Percentiles rank a stretch among this genome's conserved stretches.
phyloP scores from a whole-genome alignment of 768 basidiomycete species.

The Suillus fuscotomentosus region DNA sequence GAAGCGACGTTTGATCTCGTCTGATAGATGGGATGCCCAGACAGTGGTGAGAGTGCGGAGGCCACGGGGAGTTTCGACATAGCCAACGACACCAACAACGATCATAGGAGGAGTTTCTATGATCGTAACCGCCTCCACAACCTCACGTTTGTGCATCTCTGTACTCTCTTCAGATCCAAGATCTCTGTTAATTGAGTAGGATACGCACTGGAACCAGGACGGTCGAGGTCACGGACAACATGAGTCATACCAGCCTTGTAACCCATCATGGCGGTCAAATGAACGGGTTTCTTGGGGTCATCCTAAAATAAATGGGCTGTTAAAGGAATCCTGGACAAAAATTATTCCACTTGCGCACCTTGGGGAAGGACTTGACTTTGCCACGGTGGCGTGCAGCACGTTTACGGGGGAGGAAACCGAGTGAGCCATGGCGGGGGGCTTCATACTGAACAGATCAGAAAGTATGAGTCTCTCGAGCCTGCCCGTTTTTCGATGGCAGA shows the following conservation, averaged over 20 bases:
- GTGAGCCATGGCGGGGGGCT: slow-evolving; percentile 97
- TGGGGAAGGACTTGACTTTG: slow-evolving; percentile 99
- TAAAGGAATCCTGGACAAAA: slow-evolving; percentile 7
- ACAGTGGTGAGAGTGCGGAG: slow-evolving; percentile 98
- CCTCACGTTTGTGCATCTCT: slow-evolving; percentile 99
- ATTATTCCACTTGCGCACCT: slow-evolving; percentile 51
- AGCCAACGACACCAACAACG: slow-evolving; percentile 96
- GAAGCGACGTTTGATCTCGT: slow-evolving; percentile 98
- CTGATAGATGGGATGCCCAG: slow-evolving; percentile 97
- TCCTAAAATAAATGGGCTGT: slow-evolving; percentile 52
- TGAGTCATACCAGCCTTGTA: slow-evolving; percentile 99
- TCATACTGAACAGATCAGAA: slow-evolving; percentile 67
- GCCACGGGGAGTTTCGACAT: slow-evolving; percentile 99
- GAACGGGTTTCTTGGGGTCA: slow-evolving; percentile 98
- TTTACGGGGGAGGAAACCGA: slow-evolving; percentile 97
- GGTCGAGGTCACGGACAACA: slow-evolving; percentile 97
- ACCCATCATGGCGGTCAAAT: slow-evolving; percentile 97
- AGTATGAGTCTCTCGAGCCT: slow-evolving; percentile 18
- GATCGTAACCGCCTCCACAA: slow-evolving; percentile 96
- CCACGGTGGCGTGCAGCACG: slow-evolving; percentile 96
- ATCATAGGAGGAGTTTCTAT: slow-evolving; percentile 97
- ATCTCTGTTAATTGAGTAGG: neutral
- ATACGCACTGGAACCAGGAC: slow-evolving; percentile 95
- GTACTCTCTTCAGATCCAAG: slow-evolving; percentile 6
- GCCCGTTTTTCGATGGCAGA: slow-evolving; percentile 20